Percentiles rank a stretch among this genome's conserved stretches.
Conservation (phyloP, 1,139 yeast genomes). For the Arxiozyma heterogenica region DNA sequence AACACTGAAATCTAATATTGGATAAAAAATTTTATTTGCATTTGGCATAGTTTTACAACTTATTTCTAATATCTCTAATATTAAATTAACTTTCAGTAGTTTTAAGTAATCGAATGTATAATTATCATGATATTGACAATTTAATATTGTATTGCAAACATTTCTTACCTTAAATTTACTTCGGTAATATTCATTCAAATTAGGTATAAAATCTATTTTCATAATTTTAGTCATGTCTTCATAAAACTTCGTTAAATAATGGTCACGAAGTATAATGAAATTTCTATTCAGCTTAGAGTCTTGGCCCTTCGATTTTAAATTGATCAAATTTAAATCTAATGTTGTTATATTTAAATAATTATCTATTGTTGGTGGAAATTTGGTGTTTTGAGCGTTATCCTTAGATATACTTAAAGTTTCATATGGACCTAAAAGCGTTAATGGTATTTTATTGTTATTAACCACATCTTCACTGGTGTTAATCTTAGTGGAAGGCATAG, state of each 20-base stretch:
- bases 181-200: neutral
- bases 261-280: neutral
- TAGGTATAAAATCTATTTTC: neutral
- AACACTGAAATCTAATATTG: neutral
- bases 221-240: neutral
- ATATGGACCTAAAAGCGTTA: neutral
- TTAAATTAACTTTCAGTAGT: neutral
- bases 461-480: neutral
- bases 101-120: neutral
- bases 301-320: neutral
- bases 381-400: neutral
- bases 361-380: neutral
- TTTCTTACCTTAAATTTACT: neutral
- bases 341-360: slow-evolving; percentile 1
- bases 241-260: neutral
- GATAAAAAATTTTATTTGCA: neutral
- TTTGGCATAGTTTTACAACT: neutral
- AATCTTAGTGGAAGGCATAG: neutral
- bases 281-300: neutral
- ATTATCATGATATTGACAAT: neutral
- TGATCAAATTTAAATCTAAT: neutral
- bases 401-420: neutral
- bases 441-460: neutral
- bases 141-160: neutral
- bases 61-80: neutral